These are phyloP conservation scores for Trichoderma lentiforme DNA, from an alignment of 2,329 filamentous ascomycete genomes.

Conservation along the genomic window DNA sequence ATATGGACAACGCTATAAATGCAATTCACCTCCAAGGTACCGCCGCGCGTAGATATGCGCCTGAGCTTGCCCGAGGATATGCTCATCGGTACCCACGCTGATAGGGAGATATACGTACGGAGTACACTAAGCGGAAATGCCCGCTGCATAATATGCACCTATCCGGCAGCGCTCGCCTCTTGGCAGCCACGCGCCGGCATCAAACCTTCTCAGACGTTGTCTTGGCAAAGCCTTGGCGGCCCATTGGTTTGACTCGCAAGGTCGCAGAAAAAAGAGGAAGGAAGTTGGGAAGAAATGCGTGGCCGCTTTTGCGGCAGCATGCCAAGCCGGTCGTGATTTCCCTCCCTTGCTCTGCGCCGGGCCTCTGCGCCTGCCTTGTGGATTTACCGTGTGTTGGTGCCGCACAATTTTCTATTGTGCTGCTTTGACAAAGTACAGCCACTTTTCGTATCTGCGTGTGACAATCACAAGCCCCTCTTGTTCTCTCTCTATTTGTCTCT, in stretches of 20 bases:
- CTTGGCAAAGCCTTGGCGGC: conserved; percentile 15
- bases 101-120: background rate
- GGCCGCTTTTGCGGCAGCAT: conserved; percentile 1
- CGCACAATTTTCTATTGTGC: background rate
- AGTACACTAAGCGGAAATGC: background rate
- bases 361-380: background rate
- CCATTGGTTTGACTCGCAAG: conserved; percentile 6
- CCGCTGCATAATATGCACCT: background rate
- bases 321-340: background rate
- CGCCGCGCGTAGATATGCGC: background rate
- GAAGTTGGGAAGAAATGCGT: background rate
- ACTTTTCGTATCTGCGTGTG: background rate
- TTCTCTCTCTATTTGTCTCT: too few relatives aligned
- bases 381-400: background rate
- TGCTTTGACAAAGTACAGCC: background rate
- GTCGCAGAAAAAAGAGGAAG: background rate
- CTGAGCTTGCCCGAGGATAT: background rate
- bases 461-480: background rate
- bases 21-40: background rate
- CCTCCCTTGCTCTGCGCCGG: background rate
- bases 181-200: conserved; percentile 7
- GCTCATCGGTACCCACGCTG: background rate
- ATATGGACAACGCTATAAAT: background rate
- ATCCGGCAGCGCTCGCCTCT: background rate
- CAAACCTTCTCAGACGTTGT: background rate